Conservation (phyloP, 768 basidiomycete species). For the Suillus subalutaceus region DNA sequence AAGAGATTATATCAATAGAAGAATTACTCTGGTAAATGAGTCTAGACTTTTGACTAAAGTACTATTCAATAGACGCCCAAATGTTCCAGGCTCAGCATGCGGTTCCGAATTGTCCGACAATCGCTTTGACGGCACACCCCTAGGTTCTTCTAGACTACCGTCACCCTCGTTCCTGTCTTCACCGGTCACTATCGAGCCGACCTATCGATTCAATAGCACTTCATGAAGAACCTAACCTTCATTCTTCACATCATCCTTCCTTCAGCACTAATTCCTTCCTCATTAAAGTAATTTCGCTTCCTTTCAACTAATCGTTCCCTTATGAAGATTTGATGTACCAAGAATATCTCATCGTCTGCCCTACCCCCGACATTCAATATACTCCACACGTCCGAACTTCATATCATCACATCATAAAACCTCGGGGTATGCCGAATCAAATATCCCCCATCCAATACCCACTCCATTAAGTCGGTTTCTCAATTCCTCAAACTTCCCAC, state of each 20-base stretch:
- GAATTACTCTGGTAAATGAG: neutral
- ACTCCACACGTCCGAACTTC: too few species aligned
- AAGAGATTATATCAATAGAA: neutral
- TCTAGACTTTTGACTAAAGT: slow-evolving; percentile 6
- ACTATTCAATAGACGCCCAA: slow-evolving; percentile 1
- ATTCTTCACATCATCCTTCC: neutral
- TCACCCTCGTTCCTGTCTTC: too few species aligned
- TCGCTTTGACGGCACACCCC: neutral
- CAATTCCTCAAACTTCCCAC: neutral
- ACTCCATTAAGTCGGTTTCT: neutral
- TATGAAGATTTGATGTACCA: too few species aligned
- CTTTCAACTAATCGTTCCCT: neutral
- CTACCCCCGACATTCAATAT: too few species aligned
- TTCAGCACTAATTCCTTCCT: neutral
- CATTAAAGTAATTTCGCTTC: neutral
- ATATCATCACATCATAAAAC: too few species aligned
- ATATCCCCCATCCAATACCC: neutral
- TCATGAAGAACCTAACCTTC: neutral
- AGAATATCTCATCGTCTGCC: too few species aligned
- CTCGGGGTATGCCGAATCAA: neutral
- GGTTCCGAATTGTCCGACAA: neutral
- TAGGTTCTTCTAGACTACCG: neutral
- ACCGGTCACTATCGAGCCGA: slow-evolving; percentile 1
- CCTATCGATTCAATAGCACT: neutral
- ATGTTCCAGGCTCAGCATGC: neutral